Evolutionary conservation across 2,329 filamentous ascomycete species (phyloP), one percentile per base, ranked within the genome.

Genomic region (Grosmannia serpens): DNA sequence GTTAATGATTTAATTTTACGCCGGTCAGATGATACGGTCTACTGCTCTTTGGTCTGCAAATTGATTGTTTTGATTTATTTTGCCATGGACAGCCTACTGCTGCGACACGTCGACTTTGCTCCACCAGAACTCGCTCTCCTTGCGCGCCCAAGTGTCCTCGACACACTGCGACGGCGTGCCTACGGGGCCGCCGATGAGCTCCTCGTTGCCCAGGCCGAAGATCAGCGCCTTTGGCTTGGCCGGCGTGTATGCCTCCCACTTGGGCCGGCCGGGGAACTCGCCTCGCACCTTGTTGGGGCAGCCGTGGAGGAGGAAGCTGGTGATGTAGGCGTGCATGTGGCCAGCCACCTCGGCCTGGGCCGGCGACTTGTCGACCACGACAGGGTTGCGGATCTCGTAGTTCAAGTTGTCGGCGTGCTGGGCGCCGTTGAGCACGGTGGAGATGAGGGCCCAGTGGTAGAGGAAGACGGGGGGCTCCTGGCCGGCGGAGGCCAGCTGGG

Each of bases 391-490:
- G 1, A 70, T 70, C 64, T 80, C 77, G 57, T 79, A 79, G 13
- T 66, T 64, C 70, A 76, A 73, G 38, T 78, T 77, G 57, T 78
- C 76, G 0, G 65, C 77, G 59, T 80, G 77, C 20, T 72, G 73
- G 0, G 77, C 77, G 0, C 77, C 74, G 10, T 71, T 71, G 15
- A 74, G 62, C 1, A 77, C 64, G 0, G 70, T 74, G 7, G 71
- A 71, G 4, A 75, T 71, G 0, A 79, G 65, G 0, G 79, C 79
- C 80, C 80, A 81, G 64, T 79, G 76, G 61, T 81, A 81, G 4
- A 80, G 64, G 53, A 75, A 81, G 0, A 80, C 73, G 0, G 77
- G 31, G 77, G 77, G 27, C 77, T 26, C 26, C 15, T 26, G 51
- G 20, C 1, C 24, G 31, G 51, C 53, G 13, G 57, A 55, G 4